A percentile compares a stretch with the other conserved stretches of the same genome.
These are phyloP conservation scores for Centrapalus pauciflorus DNA, from an alignment of 129 eudicot genomes.

Conservation along the genomic window DNA sequence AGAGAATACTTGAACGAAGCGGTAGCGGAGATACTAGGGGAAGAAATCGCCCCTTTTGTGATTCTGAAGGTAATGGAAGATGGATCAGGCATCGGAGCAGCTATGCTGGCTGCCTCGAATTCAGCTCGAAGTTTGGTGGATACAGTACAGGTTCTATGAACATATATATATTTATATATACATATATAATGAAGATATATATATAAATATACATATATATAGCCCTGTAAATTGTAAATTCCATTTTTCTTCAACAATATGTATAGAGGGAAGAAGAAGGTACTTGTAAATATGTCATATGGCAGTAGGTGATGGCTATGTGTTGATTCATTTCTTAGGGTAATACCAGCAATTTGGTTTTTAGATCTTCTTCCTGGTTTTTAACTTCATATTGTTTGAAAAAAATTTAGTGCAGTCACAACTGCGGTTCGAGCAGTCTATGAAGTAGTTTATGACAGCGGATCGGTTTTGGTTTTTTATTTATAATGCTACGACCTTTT, in stretches of 20 bases:
- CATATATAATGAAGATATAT: constrained; percentile 16
- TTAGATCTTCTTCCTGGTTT: not conserved
- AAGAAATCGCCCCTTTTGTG: constrained; percentile 62
- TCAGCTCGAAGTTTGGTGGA: constrained; percentile 49
- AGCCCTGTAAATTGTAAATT: constrained; percentile 64
- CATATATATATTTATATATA: constrained; percentile 37
- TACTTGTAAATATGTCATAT: constrained; percentile 47
- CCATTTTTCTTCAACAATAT: constrained; percentile 29
- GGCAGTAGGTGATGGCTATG: constrained; percentile 37
- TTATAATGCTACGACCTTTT: no score
- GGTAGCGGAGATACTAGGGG: constrained; percentile 75
- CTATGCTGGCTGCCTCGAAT: constrained; percentile 82
- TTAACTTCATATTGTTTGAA: not conserved
- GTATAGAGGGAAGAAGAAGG: constrained; percentile 40
- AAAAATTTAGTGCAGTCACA: no score
- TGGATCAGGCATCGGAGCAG: constrained; percentile 93
- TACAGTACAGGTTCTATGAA: constrained; percentile 58
- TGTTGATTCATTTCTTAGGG: constrained; percentile 31
- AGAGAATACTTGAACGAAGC: constrained; percentile 82
- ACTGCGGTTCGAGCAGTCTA: no score
- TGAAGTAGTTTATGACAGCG: no score
- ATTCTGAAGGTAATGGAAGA: constrained; percentile 67
- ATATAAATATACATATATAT: constrained; percentile 42
- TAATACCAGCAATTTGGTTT: constrained; percentile 16
- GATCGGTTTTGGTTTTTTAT: no score